Conservation (phyloP, 495 filamentous ascomycete genomes). For the Podospora bellae-mahoneyi region DNA sequence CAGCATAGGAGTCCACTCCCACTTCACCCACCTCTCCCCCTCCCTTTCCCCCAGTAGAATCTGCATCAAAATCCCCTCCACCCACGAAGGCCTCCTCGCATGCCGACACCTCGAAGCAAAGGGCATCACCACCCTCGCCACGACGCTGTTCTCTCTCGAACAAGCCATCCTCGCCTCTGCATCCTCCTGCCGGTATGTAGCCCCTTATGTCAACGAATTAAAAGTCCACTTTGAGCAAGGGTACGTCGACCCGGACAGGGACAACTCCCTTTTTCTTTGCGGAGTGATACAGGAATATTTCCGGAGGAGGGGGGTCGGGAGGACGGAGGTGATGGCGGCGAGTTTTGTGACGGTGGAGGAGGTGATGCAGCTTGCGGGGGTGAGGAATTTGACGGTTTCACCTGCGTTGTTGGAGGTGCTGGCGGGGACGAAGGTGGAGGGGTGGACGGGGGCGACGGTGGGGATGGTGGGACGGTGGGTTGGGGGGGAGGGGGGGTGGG, state of each 20-base stretch:
- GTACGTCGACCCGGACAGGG: constrained; percentile 45
- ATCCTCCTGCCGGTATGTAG: constrained; percentile 57
- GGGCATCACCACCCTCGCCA: constrained; percentile 57
- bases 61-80: constrained; percentile 61
- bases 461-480: constrained; percentile 30
- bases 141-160: constrained; percentile 57
- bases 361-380: constrained; percentile 56
- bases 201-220: constrained; percentile 63
- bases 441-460: constrained; percentile 20
- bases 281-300: constrained; percentile 54
- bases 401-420: constrained; percentile 50
- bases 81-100: constrained; percentile 62
- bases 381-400: constrained; percentile 55
- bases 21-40: constrained; percentile 47
- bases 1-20: constrained; percentile 19
- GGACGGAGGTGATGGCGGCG: constrained; percentile 52
- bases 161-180: constrained; percentile 57
- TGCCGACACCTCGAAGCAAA: constrained; percentile 52
- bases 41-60: constrained; percentile 48
- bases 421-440: constrained; percentile 35
- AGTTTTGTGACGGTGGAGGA: constrained; percentile 56
- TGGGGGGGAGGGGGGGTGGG: constrained; percentile 17
- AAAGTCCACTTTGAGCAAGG: constrained; percentile 56
- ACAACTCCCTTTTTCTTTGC: constrained; percentile 50
- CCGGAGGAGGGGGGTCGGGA: constrained; percentile 20